These are phyloP conservation scores for Eleusine coracana DNA, from an alignment of 176 grass and related monocot genomes.

Conservation along the genomic window DNA sequence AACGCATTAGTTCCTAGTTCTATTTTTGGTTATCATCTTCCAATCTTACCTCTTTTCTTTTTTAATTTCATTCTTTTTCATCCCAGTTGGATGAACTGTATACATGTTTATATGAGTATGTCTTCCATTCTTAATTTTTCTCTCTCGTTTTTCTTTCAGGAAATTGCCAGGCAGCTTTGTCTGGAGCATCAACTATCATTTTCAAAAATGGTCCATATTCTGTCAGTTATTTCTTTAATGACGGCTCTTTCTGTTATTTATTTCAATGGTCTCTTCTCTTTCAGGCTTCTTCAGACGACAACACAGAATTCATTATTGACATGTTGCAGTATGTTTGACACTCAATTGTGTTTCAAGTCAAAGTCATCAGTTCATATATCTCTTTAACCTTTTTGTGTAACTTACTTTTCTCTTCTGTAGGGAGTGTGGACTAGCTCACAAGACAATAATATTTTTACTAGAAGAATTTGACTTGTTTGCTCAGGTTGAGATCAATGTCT, in stretches of 20 bases:
- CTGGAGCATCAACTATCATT: constrained; percentile 83
- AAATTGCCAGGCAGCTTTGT: constrained; percentile 97
- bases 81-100: neutral
- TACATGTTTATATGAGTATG: constrained; percentile 21
- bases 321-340: constrained; percentile 68
- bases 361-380: constrained; percentile 8
- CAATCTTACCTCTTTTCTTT: neutral
- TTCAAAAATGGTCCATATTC: constrained; percentile 80
- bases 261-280: constrained; percentile 30
- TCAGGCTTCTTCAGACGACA: constrained; percentile 97
- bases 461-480: constrained; percentile 97
- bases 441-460: constrained; percentile 75
- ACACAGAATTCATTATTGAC: constrained; percentile 88
- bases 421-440: constrained; percentile 91
- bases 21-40: neutral
- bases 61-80: neutral
- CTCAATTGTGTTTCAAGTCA: constrained; percentile 12
- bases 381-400: neutral
- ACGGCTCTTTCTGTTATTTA: neutral
- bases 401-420: constrained; percentile 45
- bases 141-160: constrained; percentile 49
- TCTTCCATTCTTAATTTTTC: neutral
- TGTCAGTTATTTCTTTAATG: constrained; percentile 5
- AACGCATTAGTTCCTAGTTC: neutral
- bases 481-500: constrained; percentile 61